Conservation (phyloP, 208 protist species). For the Trypanosoma lewisi region DNA sequence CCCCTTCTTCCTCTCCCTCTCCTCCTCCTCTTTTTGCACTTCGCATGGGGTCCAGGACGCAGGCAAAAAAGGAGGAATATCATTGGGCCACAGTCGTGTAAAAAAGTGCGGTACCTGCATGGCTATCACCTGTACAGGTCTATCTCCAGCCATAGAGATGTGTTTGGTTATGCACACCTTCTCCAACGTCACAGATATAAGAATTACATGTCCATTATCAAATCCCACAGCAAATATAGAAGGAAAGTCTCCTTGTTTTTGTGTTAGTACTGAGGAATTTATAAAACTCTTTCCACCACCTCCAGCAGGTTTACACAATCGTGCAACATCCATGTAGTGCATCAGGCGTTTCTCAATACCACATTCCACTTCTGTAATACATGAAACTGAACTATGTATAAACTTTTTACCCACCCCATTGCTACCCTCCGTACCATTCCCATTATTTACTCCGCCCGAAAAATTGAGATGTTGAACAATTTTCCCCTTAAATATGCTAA, state of each 20-base stretch:
- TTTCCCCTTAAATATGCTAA: slow-evolving; percentile 59
- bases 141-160: slow-evolving; percentile 45
- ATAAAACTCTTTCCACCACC: slow-evolving; percentile 29
- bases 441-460: slow-evolving; percentile 18
- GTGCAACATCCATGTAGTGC: slow-evolving; percentile 41
- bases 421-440: slow-evolving; percentile 15
- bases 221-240: slow-evolving; percentile 82
- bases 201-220: slow-evolving; percentile 70
- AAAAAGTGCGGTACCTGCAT: slow-evolving; percentile 62
- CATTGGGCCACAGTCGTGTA: slow-evolving; percentile 50
- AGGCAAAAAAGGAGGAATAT: not conserved
- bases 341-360: slow-evolving; percentile 60
- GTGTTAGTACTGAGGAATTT: slow-evolving; percentile 5
- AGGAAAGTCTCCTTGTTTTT: slow-evolving; percentile 11
- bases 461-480: slow-evolving; percentile 80
- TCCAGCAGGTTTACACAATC: slow-evolving; percentile 41
- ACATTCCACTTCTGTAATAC: slow-evolving; percentile 74
- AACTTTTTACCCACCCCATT: slow-evolving; percentile 13
- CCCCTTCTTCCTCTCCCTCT: not conserved
- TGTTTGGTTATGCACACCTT: slow-evolving; percentile 64
- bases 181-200: slow-evolving; percentile 55
- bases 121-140: slow-evolving; percentile 52
- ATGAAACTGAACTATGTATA: slow-evolving; percentile 58
- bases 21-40: not conserved
- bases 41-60: not conserved